Conservation (phyloP, 768 basidiomycete species). For the Termitomyces titanicus region DNA sequence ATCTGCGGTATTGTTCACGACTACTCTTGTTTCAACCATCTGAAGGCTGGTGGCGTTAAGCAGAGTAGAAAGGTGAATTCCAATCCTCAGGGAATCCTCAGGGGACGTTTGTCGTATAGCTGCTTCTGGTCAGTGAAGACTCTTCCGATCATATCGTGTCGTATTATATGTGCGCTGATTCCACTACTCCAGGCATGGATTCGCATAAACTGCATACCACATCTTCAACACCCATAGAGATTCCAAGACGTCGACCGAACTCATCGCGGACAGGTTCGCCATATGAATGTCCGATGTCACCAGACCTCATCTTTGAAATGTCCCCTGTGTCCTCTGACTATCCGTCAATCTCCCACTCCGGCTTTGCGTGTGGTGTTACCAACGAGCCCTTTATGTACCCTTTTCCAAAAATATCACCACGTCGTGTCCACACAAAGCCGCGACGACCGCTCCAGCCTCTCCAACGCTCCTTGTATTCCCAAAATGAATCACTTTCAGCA, state of each 20-base stretch:
- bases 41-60: neutral
- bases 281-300: slow-evolving; percentile 29
- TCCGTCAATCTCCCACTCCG: slow-evolving; percentile 16
- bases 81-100: neutral
- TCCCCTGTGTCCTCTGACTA: slow-evolving; percentile 37
- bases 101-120: neutral
- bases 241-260: slow-evolving; percentile 32
- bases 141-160: slow-evolving; percentile 10
- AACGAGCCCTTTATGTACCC: slow-evolving; percentile 37
- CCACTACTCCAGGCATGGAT: slow-evolving; percentile 10
- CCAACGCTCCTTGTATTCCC: slow-evolving; percentile 2
- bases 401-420: slow-evolving; percentile 29
- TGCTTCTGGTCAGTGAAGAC: slow-evolving; percentile 8
- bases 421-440: slow-evolving; percentile 7
- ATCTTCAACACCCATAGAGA: slow-evolving; percentile 43
- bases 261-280: slow-evolving; percentile 23
- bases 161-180: neutral
- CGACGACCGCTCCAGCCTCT: slow-evolving; percentile 8
- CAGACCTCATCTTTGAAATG: slow-evolving; percentile 54
- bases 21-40: neutral
- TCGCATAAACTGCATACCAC: slow-evolving; percentile 14
- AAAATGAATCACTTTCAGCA: neutral
- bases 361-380: slow-evolving; percentile 18
- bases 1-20: neutral
- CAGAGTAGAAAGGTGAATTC: neutral